phyloP scores from a whole-genome alignment of 208 protist species.

The Acanthamoeba castellanii region DNA sequence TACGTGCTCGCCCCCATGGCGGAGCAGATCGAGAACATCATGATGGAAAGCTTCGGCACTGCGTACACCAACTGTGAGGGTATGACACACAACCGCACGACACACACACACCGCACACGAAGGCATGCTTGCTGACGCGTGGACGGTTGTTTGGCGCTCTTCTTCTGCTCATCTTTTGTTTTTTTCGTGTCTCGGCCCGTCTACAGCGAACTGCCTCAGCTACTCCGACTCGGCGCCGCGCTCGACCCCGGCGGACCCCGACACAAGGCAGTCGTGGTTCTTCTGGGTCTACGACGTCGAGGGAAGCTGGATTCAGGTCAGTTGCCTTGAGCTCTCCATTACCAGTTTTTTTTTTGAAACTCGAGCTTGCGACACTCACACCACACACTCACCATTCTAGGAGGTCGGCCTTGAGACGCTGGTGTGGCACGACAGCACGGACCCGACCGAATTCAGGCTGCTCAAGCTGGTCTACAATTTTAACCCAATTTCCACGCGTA shows the following conservation, averaged over 20 bases:
- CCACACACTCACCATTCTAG: background rate
- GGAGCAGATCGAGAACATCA: background rate
- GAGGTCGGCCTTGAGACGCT: background rate
- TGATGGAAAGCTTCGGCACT: conserved; percentile 16
- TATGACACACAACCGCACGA: too few relatives aligned
- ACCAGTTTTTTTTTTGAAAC: background rate
- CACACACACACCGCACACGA: too few relatives aligned
- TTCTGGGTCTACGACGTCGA: background rate
- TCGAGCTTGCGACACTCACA: background rate
- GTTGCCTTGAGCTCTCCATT: too few relatives aligned
- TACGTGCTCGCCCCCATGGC: background rate
- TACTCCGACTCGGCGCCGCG: conserved; percentile 18
- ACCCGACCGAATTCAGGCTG: background rate
- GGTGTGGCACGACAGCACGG: conserved; percentile 4
- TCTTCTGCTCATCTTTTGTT: too few relatives aligned
- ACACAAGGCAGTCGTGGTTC: conserved; percentile 42
- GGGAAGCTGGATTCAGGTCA: conserved; percentile 11
- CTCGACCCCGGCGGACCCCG: background rate
- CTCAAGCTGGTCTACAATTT: conserved; percentile 8
- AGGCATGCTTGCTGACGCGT: too few relatives aligned
- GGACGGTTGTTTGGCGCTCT: too few relatives aligned
- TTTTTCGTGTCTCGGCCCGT: background rate
- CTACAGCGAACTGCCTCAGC: background rate
- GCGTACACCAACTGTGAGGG: background rate
- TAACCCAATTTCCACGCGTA: background rate